phyloP scores from a whole-genome alignment of 495 filamentous ascomycete species.

The Bryoglossum gracile region DNA sequence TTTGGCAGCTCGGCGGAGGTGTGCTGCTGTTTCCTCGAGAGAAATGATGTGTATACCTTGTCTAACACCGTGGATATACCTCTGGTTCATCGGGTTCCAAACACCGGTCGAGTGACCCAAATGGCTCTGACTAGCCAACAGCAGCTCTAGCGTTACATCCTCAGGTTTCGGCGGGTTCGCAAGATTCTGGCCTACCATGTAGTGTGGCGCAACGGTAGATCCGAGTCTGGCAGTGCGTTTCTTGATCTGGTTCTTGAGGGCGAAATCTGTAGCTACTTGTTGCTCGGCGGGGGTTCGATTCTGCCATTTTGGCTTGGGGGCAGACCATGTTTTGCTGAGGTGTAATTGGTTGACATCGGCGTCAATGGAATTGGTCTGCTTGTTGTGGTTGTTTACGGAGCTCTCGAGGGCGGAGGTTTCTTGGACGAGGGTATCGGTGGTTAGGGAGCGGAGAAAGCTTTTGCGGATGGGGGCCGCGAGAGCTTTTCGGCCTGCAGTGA shows the following conservation, averaged over 20 bases:
- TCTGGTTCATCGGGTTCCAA: conserved; percentile 92
- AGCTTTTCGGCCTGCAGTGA: conserved; percentile 36
- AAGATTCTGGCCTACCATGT: conserved; percentile 61
- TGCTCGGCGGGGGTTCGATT: conserved; percentile 9
- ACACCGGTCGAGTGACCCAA: conserved; percentile 86
- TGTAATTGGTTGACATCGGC: conserved; percentile 18
- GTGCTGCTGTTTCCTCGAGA: conserved; percentile 75
- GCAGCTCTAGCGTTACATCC: conserved; percentile 82
- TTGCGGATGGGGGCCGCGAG: conserved; percentile 34
- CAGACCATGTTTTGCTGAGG: neutral
- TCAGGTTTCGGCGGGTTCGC: conserved; percentile 63
- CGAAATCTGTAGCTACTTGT: conserved; percentile 7
- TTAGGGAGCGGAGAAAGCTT: conserved; percentile 27
- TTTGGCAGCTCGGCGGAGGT: conserved; percentile 82
- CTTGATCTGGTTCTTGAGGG: conserved; percentile 11
- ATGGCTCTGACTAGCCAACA: conserved; percentile 86
- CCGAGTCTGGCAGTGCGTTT: conserved; percentile 42
- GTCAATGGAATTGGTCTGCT: conserved; percentile 17
- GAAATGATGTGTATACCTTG: conserved; percentile 91
- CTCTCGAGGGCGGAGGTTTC: conserved; percentile 8
- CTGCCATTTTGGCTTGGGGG: conserved; percentile 19
- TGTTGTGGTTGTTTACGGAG: conserved; percentile 11
- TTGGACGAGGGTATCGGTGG: conserved; percentile 15
- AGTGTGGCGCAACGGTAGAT: conserved; percentile 43
- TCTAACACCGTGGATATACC: conserved; percentile 90